A percentile compares a stretch with the other conserved stretches of the same genome.
These are phyloP conservation scores for Penicillium bialowiezense DNA, from an alignment of 495 filamentous ascomycete species.

Conservation along the genomic window DNA sequence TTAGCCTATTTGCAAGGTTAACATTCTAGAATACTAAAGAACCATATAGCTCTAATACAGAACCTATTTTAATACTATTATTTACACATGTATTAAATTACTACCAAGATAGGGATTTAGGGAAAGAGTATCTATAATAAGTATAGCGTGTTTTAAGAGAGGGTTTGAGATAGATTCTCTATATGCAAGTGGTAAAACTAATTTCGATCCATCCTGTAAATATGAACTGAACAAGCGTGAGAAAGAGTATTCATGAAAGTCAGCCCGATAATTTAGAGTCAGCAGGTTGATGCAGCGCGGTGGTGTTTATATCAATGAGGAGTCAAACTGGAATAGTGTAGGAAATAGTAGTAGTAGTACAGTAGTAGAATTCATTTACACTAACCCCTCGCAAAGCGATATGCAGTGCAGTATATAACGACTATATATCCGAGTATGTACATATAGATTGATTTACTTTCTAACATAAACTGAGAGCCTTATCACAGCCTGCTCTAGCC, in stretches of 20 bases:
- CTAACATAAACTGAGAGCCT: constrained; percentile 18
- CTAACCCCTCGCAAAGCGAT: too few species aligned
- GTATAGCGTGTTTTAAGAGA: constrained; percentile 16
- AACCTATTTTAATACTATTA: constrained; percentile 13
- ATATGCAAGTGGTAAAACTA: constrained; percentile 17
- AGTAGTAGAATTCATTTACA: too few species aligned
- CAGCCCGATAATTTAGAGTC: too few species aligned
- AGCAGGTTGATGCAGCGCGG: too few species aligned
- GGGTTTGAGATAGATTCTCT: constrained; percentile 17
- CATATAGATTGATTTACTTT: constrained; percentile 11
- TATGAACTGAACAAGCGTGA: too few species aligned
- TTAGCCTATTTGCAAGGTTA: constrained; percentile 3
- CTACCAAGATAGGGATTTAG: constrained; percentile 8
- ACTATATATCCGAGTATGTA: too few species aligned
- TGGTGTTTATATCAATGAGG: too few species aligned
- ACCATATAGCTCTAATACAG: constrained; percentile 6
- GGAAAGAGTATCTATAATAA: constrained; percentile 10
- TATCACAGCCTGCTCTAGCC: constrained; percentile 19
- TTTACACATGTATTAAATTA: constrained; percentile 9
- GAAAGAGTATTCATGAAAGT: too few species aligned
- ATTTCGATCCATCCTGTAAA: constrained; percentile 13
- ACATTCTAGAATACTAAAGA: constrained; percentile 5
- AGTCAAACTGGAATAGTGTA: too few species aligned
- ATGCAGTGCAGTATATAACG: too few species aligned
- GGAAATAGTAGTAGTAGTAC: too few species aligned